Conservation (phyloP, 306 rosid genomes). For the Crotalaria pallida region DNA sequence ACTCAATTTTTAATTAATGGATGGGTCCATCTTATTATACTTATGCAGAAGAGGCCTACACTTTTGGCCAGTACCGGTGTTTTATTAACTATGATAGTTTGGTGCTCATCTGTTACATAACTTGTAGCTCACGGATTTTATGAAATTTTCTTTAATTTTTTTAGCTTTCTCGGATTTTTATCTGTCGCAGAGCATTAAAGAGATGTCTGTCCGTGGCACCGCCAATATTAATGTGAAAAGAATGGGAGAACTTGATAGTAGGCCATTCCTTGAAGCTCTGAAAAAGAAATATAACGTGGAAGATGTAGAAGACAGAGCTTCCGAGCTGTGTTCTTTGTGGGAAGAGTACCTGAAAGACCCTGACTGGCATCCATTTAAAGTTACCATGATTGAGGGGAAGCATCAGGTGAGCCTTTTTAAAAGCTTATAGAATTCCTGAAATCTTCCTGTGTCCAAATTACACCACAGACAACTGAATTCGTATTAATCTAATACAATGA, state of each 20-base stretch:
- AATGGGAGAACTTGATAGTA: slow-evolving; percentile 91
- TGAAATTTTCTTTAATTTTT: not conserved
- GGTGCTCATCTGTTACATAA: slow-evolving; percentile 5
- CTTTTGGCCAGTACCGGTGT: not conserved
- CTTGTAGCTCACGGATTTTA: not conserved
- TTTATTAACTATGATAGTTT: not conserved
- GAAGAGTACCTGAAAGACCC: slow-evolving; percentile 89
- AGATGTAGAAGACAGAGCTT: slow-evolving; percentile 77
- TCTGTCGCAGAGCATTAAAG: slow-evolving; percentile 56
- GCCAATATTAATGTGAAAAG: slow-evolving; percentile 62
- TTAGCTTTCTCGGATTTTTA: slow-evolving; percentile 5
- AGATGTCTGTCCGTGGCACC: slow-evolving; percentile 36
- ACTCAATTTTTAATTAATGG: not conserved
- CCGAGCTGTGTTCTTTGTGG: slow-evolving; percentile 87
- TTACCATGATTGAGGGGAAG: slow-evolving; percentile 39
- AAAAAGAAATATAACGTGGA: slow-evolving; percentile 68
- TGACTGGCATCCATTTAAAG: slow-evolving; percentile 90
- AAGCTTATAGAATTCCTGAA: not conserved
- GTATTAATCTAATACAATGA: not conserved
- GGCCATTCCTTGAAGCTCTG: slow-evolving; percentile 74
- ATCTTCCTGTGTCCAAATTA: not conserved
- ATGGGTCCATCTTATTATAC: not conserved
- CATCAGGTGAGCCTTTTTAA: slow-evolving; percentile 43
- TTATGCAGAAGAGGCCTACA: not conserved
- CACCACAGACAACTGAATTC: not conserved